Base-by-base conservation (phyloP, 2,329 filamentous ascomycete species). In the Paecilomyces dactylethromorphus region DNA sequence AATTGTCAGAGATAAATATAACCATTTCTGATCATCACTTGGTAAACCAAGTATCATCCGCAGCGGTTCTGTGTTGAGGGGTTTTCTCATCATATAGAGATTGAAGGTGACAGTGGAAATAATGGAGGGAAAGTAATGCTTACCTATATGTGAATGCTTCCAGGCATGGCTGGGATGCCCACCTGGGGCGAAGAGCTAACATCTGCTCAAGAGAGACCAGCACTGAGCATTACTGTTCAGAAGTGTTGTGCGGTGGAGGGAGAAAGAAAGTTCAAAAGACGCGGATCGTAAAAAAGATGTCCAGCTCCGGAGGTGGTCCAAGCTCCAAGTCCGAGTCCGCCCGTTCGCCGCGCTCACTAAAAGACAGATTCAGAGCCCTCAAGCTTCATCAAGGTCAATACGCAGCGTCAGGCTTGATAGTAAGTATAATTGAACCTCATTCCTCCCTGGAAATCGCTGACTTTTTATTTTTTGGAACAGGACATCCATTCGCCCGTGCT, bases 21-120 rank as follows among this genome's bases (percentile, higher is more conserved):
- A 21, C 32, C 70, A 56, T 63, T 64, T 72, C 60, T 64, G 68
- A 69, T 75, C 84, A 78, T 74, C 76, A 76, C 75, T 75, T 72
- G 74, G 39, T 18, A 68, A 22, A 55, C 69, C 70, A 71, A 78
- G 77, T 77, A 79, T 87, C 83, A 85, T 83, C 82, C 83, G 84
- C 85, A 87, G 85, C 85, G 85, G 85, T 87, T 87, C 84, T 86
- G 77, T 71, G 74, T 71, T 64, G 49, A 60, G 62, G 68, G 67
- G 66, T 61, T 71, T 70, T 72, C 71, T 80, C 77, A 79, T 80
- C 78, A 77, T 74, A 56, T 63, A 56, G 59, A 62, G 32, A 54
- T 24, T 45, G 29, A 49, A n/a, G 18, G 15, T 15, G 13, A 39
- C 39, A 45, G 32, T 11, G 18, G 33, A 13, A 32, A 60, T 29